Evolutionary conservation across 2,329 filamentous ascomycete species (phyloP).

Genomic region (Davidsoniella australis): DNA sequence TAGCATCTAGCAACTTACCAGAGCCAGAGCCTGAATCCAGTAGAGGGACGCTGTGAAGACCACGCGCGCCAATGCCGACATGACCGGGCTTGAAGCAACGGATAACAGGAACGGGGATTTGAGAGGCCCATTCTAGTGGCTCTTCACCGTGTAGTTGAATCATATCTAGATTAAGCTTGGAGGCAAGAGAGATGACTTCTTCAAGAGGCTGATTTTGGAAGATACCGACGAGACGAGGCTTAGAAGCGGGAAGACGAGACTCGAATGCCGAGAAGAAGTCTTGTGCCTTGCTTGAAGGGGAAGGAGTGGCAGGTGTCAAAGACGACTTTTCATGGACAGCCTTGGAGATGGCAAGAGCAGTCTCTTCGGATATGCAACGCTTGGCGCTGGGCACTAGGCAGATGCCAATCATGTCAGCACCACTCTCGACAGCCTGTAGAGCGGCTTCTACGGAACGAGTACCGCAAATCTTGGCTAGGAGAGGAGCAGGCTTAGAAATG

Average conservation of each 20-base stretch:
- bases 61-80: constrained; percentile 52
- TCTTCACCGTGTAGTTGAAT: constrained; percentile 89
- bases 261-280: constrained; percentile 57
- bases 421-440: constrained; percentile 61
- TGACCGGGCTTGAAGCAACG: constrained; percentile 66
- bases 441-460: constrained; percentile 73
- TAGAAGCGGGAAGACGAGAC: constrained; percentile 30
- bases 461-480: constrained; percentile 89
- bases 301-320: constrained; percentile 15
- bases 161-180: constrained; percentile 60
- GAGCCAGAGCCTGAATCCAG: constrained; percentile 78
- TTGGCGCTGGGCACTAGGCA: constrained; percentile 72
- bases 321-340: constrained; percentile 40
- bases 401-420: constrained; percentile 84
- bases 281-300: constrained; percentile 23
- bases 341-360: constrained; percentile 63
- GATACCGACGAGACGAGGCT: constrained; percentile 75
- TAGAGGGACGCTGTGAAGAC: constrained; percentile 68
- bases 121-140: constrained; percentile 73
- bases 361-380: constrained; percentile 62
- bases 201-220: constrained; percentile 81
- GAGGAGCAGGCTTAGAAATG: constrained; percentile 22
- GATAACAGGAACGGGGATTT: constrained; percentile 87
- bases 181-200: constrained; percentile 65
- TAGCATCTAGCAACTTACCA: constrained; percentile 59